phyloP scores from a whole-genome alignment of 2,329 filamentous ascomycete genomes.

The Cladosporium colombiae region DNA sequence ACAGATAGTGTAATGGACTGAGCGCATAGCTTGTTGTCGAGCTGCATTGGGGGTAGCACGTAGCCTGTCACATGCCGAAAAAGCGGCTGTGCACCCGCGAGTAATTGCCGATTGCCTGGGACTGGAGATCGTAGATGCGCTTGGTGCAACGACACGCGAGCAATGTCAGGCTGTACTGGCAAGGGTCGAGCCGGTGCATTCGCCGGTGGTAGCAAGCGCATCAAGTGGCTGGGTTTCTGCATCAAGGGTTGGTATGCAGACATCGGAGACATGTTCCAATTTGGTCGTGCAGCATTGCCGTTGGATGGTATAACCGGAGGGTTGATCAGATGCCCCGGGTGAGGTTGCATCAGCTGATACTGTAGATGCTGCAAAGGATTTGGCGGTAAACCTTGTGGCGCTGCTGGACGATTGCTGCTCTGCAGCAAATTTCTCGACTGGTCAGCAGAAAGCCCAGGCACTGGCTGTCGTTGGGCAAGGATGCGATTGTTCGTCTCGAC shows the following conservation, averaged over 20 bases:
- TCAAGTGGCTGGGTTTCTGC: not conserved
- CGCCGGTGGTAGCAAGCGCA: constrained; percentile 24
- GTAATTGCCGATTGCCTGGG: constrained; percentile 31
- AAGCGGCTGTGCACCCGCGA: constrained; percentile 31
- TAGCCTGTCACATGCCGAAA: constrained; percentile 62
- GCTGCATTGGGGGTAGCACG: constrained; percentile 48
- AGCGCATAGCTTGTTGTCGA: constrained; percentile 20
- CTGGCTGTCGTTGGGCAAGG: not conserved
- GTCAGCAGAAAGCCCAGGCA: not conserved
- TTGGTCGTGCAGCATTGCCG: not conserved
- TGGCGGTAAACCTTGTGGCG: not conserved
- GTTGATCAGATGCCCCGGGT: not conserved
- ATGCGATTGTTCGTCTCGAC: not conserved
- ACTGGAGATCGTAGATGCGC: constrained; percentile 57
- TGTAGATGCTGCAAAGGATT: not conserved
- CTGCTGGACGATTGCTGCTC: not conserved
- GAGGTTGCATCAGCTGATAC: not conserved
- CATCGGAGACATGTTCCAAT: not conserved
- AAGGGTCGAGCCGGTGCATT: constrained; percentile 35
- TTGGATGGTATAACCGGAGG: not conserved
- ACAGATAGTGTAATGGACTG: constrained; percentile 2
- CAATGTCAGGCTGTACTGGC: constrained; percentile 48
- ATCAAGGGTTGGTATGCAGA: not conserved
- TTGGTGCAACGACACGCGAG: constrained; percentile 58
- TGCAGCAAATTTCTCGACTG: not conserved